phyloP scores from a whole-genome alignment of 2,329 filamentous ascomycete genomes.

The Penicillium sp. region DNA sequence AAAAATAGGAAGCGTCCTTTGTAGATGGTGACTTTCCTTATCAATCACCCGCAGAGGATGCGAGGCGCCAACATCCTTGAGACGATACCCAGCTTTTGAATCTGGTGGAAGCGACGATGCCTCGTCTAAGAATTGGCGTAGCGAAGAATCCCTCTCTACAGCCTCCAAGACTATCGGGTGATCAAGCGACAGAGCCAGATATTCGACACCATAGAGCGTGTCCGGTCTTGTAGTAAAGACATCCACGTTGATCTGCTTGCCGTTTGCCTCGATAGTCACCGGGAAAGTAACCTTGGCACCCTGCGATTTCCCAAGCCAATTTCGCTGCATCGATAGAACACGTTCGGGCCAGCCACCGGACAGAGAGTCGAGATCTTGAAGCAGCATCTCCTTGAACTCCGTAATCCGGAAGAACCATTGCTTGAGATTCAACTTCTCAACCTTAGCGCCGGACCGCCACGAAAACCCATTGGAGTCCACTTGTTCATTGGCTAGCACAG shows the following conservation, averaged over 20 bases:
- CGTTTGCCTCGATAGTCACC: slow-evolving; percentile 41
- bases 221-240: slow-evolving; percentile 82
- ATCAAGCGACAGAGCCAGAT: slow-evolving; percentile 67
- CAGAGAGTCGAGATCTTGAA: slow-evolving; percentile 64
- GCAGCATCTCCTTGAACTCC: slow-evolving; percentile 64
- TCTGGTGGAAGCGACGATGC: slow-evolving; percentile 50
- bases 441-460: slow-evolving; percentile 80
- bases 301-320: slow-evolving; percentile 78
- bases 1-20: slow-evolving; percentile 62
- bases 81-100: slow-evolving; percentile 59
- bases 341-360: slow-evolving; percentile 71
- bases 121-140: slow-evolving; percentile 62
- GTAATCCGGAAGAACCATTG: slow-evolving; percentile 91
- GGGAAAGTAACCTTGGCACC: slow-evolving; percentile 69
- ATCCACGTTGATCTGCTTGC: slow-evolving; percentile 48
- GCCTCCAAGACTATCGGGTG: slow-evolving; percentile 63
- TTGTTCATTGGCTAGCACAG: slow-evolving; percentile 86
- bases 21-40: slow-evolving; percentile 42
- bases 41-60: slow-evolving; percentile 58
- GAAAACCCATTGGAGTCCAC: slow-evolving; percentile 72
- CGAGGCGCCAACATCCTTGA: slow-evolving; percentile 56
- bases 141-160: slow-evolving; percentile 54
- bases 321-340: slow-evolving; percentile 74
- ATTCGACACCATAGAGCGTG: slow-evolving; percentile 82
- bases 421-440: slow-evolving; percentile 70